Percentiles rank a stretch among this genome's conserved stretches.
phyloP scores from a whole-genome alignment of 164 flowering plant species.

The Vitis rotundifolia region DNA sequence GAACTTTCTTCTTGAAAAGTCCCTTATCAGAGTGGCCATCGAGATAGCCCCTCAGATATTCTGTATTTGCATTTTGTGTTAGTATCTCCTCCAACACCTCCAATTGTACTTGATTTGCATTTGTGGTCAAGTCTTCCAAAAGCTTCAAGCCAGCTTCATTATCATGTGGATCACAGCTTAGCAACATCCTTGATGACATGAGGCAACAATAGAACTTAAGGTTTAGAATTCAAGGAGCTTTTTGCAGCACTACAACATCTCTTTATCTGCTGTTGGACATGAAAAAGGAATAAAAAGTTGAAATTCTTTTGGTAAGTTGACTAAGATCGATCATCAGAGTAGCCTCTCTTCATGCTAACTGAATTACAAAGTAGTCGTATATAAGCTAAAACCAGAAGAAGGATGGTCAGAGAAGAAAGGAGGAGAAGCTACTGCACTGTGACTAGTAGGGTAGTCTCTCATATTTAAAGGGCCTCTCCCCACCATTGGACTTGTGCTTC shows the following conservation, averaged over 20 bases:
- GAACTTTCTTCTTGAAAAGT: constrained; percentile 50
- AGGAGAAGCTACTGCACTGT: constrained; percentile 19
- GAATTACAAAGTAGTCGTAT: neutral
- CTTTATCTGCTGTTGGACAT: neutral
- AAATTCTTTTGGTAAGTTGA: constrained; percentile 1
- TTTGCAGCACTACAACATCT: neutral
- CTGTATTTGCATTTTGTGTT: constrained; percentile 42
- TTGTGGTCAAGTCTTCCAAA: constrained; percentile 50
- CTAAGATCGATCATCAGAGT: constrained; percentile 1
- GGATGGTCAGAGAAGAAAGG: constrained; percentile 17
- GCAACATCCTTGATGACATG: constrained; percentile 29
- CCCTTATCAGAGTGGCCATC: constrained; percentile 27
- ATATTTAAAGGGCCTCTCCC: constrained; percentile 13
- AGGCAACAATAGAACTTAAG: too few relatives aligned
- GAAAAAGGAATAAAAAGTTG: neutral
- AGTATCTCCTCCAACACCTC: constrained; percentile 48
- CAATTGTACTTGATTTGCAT: constrained; percentile 40
- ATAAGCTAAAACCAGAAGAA: constrained; percentile 4
- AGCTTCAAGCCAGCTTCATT: constrained; percentile 43
- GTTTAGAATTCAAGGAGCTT: neutral
- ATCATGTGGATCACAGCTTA: constrained; percentile 49
- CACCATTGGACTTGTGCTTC: constrained; percentile 17
- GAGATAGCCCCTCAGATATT: constrained; percentile 45
- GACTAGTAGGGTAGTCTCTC: constrained; percentile 10
- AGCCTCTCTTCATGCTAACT: neutral